Evolutionary conservation across 192 early-diverging fungal genomes (phyloP), one percentile per base, ranked within the genome.

Genomic region (Lobulomyces angularis): DNA sequence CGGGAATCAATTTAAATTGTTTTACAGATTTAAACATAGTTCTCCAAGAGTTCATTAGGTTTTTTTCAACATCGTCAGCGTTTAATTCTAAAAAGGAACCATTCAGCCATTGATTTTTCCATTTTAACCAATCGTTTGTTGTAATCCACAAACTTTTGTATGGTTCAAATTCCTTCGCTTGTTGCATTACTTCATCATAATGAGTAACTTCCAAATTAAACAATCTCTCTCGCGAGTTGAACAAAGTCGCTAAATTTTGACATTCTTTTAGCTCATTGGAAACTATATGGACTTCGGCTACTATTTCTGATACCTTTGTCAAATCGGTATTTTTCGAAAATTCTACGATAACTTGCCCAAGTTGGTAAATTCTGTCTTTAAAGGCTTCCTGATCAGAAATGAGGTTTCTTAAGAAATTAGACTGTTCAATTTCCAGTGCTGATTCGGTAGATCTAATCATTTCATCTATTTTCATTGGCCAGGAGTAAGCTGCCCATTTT

Each of bases 361-460:
- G 39, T 12, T 48, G 49, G 43, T 64, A 48, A 20, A 78, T 42
- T 8, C 67, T 53, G 42, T 78, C 75, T 41, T 74, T 74, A 60
- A 78, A 78, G 3, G 72, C 53, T 49, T 78, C 75, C 51, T 78
- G 75, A 41, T 78, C 75, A 19, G 61, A 53, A 11, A 47, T 41
- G n/a, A 78, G 52, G 45, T 57, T 69, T 5, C 58, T 48, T 16
- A 65, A 33, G 53, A 78, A 78, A 25, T 40, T 45, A 28, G 43
- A 40, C 38, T 77, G 68, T 29, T 78, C 75, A n/a, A 45, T 40
- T 25, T 67, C 67, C 5, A 70, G 53, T 1, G 59, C 41, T 0
- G 53, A 41, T 46, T 76, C 69, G 8, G 68, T 65, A 2, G 45
- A 30, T 18, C 33, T 17, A 23, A 72, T 28, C 57, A 77, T 35